Evolutionary conservation across 495 filamentous ascomycete species (phyloP).

Genomic region (Aspergillus taichungensis): DNA sequence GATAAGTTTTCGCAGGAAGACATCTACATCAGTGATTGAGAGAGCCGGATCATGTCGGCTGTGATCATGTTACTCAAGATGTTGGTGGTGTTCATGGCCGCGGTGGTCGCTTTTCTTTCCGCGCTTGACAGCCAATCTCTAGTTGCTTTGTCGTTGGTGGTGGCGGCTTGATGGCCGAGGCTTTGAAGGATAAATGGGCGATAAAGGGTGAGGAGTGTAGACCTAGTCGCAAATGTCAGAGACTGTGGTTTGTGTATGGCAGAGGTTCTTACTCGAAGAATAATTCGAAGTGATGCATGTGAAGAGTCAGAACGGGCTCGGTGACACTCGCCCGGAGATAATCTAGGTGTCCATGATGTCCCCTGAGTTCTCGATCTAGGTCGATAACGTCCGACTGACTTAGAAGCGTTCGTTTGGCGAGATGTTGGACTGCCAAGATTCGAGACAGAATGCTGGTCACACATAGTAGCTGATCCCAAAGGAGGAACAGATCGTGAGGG

Average conservation of each 20-base stretch:
- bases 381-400: not conserved
- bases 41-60: not conserved
- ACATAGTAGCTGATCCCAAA: constrained; percentile 12
- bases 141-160: not conserved
- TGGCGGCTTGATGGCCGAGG: no score
- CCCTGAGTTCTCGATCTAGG: not conserved
- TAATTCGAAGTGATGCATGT: no score
- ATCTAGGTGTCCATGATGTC: not conserved
- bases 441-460: not conserved
- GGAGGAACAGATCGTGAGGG: constrained; percentile 44
- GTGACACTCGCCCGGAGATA: not conserved
- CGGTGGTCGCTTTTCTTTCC: not conserved
- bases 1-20: not conserved
- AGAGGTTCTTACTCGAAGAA: no score
- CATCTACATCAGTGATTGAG: not conserved
- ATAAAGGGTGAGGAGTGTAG: not conserved
- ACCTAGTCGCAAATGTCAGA: not conserved
- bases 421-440: not conserved
- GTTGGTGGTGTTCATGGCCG: constrained; percentile 1
- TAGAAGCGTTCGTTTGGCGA: not conserved
- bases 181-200: not conserved
- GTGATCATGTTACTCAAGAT: not conserved
- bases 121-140: not conserved
- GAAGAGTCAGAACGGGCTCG: not conserved
- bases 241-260: no score